These are phyloP conservation scores for Buddleja alternifolia DNA, from an alignment of 257 asterid species.

Conservation along the genomic window DNA sequence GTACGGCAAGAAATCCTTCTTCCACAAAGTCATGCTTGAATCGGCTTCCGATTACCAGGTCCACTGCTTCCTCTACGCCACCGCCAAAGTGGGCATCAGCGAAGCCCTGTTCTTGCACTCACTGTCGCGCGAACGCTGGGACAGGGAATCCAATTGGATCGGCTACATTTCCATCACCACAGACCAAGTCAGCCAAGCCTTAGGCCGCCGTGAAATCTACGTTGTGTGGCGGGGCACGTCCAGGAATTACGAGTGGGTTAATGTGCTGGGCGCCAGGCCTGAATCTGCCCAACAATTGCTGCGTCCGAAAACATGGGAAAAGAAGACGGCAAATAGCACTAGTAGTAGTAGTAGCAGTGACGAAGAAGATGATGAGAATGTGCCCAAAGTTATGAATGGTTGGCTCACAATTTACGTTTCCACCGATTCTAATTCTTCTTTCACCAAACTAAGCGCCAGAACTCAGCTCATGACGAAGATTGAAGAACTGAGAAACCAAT, in stretches of 20 bases:
- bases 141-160: constrained; percentile 87
- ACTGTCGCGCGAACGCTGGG: constrained; percentile 75
- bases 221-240: constrained; percentile 80
- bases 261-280: constrained; percentile 53
- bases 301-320: constrained; percentile 22
- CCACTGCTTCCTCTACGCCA: constrained; percentile 68
- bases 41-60: constrained; percentile 56
- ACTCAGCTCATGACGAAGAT: constrained; percentile 55
- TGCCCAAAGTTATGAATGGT: constrained; percentile 71
- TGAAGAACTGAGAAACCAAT: constrained; percentile 32
- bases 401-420: constrained; percentile 73
- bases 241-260: constrained; percentile 72
- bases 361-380: constrained; percentile 34
- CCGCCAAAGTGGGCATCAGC: constrained; percentile 50
- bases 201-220: constrained; percentile 80
- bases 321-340: not conserved
- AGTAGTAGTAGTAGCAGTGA: constrained; percentile 18
- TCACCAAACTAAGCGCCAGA: constrained; percentile 74
- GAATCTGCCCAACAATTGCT: constrained; percentile 54
- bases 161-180: constrained; percentile 73
- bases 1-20: constrained; percentile 73
- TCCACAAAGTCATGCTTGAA: constrained; percentile 61
- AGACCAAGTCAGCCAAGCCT: constrained; percentile 44
- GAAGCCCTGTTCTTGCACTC: constrained; percentile 70
- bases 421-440: constrained; percentile 60